Evolutionary conservation across 306 rosid species (phyloP), one percentile per base, ranked within the genome.

Genomic region (Cucurbita maxima): DNA sequence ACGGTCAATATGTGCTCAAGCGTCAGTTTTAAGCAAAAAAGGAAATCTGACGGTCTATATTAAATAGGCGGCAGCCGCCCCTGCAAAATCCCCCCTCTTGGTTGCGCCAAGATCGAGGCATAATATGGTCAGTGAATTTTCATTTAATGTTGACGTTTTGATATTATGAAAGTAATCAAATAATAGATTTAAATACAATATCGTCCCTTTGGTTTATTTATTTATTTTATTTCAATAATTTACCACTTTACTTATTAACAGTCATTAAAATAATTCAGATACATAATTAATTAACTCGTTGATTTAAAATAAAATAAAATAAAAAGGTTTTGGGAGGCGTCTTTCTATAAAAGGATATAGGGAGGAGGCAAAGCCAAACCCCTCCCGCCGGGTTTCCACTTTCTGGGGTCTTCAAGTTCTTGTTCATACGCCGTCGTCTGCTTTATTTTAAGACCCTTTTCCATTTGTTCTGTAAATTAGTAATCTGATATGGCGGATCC

Each of bases 31-130:
- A 8, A 69, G n/a, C 4, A 43, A 71, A 50, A 48, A 48, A 15
- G 59, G 2, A 30, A 71, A 71, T 71, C 75, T 10, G 8, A 71
- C 47, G 75, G 75, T 51, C 8, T 10, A 25, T 6, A 71, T 16
- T 13, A 9, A 71, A 71, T 14, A 48, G 75, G 15, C 75, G 75
- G 58, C 75, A 48, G 75, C 75, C 75, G 75, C 59, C 75, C 75
- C 75, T 6, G 22, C 87, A 71, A 36, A 25, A 8, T 10, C 57
- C 56, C 45, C 74, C 22, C 36, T 22, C 40, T 63, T 63, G 48
- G 30, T 63, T 64, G 50, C 71, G 53, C 53, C 34, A 40, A 8
- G 47, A 61, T 22, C 68, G 68, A 22, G 25, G 69, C 69, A 8
- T 1, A 48, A 61, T 61, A 37, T 61, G 69, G 73, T 69, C 73